Percentiles rank a stretch among this genome's conserved stretches.
Evolutionary conservation across 352 stramenopile species (phyloP).

Genomic region (Phytophthora foliorum): DNA sequence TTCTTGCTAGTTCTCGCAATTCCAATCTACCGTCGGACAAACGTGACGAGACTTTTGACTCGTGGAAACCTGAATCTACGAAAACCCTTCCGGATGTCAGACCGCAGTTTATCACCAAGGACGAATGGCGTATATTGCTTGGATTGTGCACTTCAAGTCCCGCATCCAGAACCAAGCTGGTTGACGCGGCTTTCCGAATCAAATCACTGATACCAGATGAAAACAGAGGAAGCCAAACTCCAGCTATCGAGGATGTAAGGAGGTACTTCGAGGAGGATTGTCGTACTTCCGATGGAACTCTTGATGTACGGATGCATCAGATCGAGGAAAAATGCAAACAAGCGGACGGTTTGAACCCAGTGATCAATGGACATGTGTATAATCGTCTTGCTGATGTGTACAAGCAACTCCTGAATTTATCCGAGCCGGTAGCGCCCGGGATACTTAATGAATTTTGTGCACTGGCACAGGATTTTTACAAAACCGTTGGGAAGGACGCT

Average conservation of each 20-base stretch:
- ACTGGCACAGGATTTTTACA: not conserved
- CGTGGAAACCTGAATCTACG: not conserved
- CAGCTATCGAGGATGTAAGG: not conserved
- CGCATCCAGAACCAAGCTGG: not conserved
- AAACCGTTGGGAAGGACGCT: not conserved
- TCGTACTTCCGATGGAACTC: not conserved
- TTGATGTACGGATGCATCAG: not conserved
- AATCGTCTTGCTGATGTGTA: not conserved
- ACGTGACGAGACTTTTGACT: constrained; percentile 1
- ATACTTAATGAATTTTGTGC: not conserved
- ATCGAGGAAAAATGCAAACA: not conserved
- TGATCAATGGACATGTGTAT: not conserved
- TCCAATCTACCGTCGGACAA: not conserved
- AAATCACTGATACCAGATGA: not conserved
- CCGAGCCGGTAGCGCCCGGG: not conserved
- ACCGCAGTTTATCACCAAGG: not conserved
- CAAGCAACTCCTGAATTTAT: not conserved
- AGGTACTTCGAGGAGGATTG: too few relatives aligned
- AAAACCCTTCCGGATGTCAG: not conserved
- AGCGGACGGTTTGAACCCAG: not conserved
- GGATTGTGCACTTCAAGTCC: not conserved
- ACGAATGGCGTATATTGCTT: not conserved
- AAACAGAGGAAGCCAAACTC: not conserved
- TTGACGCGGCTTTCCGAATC: not conserved
- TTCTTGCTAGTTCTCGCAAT: not conserved